Evolutionary conservation across 805 yeast species (phyloP).

Genomic region (Yamadazyma ubonensis): DNA sequence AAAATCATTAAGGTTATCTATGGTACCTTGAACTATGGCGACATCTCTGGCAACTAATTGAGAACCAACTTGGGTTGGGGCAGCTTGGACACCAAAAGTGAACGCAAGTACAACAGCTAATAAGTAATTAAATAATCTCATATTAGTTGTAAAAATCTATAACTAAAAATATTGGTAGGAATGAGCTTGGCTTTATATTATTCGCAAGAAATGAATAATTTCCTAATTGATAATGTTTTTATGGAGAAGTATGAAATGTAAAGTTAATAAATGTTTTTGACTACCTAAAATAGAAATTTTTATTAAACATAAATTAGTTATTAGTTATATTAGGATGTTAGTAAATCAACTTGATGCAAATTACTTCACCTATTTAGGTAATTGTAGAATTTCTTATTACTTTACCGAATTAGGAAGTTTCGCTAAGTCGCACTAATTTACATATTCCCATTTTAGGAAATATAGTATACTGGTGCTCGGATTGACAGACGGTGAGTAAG

Average conservation of each 20-base stretch:
- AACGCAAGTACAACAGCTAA: slow-evolving; percentile 26
- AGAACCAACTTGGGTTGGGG: slow-evolving; percentile 29
- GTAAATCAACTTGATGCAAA: slow-evolving; percentile 7
- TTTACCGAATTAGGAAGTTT: slow-evolving; percentile 8
- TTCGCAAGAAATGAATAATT: background rate
- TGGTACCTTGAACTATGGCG: slow-evolving; percentile 24
- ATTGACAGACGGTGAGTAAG: background rate
- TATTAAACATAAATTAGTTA: too few species aligned
- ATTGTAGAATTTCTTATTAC: slow-evolving; percentile 10
- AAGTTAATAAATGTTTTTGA: background rate
- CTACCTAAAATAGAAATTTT: slow-evolving; percentile 10
- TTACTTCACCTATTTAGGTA: slow-evolving; percentile 16
- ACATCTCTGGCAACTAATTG: slow-evolving; percentile 23
- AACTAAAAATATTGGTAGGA: background rate
- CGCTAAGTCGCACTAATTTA: background rate
- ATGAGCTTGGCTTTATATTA: slow-evolving; percentile 1
- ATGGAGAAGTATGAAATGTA: slow-evolving; percentile 1
- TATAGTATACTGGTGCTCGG: too few species aligned
- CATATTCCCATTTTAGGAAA: slow-evolving; percentile 4
- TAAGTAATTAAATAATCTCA: slow-evolving; percentile 8
- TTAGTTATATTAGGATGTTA: slow-evolving; percentile 2
- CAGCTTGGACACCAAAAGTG: slow-evolving; percentile 29
- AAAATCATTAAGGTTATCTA: slow-evolving; percentile 28
- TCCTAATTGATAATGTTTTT: slow-evolving; percentile 8
- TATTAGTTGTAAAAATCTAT: background rate